phyloP scores from a whole-genome alignment of 306 rosid genomes.

The Acmispon strigosus region DNA sequence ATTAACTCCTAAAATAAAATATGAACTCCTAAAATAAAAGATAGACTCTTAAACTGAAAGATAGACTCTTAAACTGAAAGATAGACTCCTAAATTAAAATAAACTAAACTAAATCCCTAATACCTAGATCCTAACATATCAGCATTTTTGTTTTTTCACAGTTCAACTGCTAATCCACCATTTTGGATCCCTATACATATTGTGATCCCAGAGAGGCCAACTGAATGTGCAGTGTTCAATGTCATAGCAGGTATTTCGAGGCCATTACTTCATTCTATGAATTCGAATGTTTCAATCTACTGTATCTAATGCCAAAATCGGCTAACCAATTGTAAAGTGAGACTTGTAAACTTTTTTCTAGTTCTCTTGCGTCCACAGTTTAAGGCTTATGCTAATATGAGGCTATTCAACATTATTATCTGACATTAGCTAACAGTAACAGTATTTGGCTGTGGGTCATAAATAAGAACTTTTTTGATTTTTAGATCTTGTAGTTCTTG shows the following conservation, averaged over 20 bases:
- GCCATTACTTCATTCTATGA: slow-evolving; percentile 15
- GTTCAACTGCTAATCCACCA: slow-evolving; percentile 87
- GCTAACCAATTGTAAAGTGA: background rate
- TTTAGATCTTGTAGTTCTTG: background rate
- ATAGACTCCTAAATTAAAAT: too few species aligned
- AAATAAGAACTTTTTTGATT: background rate
- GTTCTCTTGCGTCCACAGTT: background rate
- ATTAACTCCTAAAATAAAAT: too few species aligned
- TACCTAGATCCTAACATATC: too few species aligned
- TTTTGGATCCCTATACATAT: slow-evolving; percentile 98
- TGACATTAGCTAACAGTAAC: background rate
- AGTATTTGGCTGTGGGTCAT: background rate
- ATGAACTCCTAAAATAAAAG: too few species aligned
- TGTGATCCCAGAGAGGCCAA: slow-evolving; percentile 94
- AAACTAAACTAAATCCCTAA: too few species aligned
- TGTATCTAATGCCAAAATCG: background rate
- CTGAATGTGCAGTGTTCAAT: slow-evolving; percentile 91
- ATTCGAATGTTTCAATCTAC: background rate
- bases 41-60: too few species aligned
- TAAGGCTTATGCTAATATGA: background rate
- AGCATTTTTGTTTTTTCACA: slow-evolving; percentile 13
- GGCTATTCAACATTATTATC: background rate
- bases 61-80: too few species aligned
- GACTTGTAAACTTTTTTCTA: background rate
- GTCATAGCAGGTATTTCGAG: slow-evolving; percentile 81